phyloP scores from a whole-genome alignment of 495 filamentous ascomycete species.

The Penicillium simplicissimum region DNA sequence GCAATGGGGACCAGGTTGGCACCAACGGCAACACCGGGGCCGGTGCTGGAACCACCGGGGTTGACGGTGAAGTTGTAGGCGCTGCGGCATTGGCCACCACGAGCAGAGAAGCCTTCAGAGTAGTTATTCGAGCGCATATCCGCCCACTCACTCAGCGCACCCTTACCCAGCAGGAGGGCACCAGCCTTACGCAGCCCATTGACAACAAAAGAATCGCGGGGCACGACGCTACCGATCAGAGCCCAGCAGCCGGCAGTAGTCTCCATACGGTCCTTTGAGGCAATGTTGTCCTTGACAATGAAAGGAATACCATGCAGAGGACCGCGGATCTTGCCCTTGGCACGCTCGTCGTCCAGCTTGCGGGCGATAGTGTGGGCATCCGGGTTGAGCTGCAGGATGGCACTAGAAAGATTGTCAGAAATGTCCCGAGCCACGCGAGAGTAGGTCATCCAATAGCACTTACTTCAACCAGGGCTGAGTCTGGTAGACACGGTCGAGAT shows the following conservation, averaged over 20 bases:
- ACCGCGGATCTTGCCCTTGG: slow-evolving; percentile 52
- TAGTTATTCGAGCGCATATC: slow-evolving; percentile 71
- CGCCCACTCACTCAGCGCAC: slow-evolving; percentile 72
- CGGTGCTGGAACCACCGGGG: slow-evolving; percentile 65
- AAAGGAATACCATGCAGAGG: slow-evolving; percentile 73
- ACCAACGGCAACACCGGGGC: slow-evolving; percentile 61
- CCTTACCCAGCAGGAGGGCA: slow-evolving; percentile 68
- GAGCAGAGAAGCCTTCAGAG: slow-evolving; percentile 65
- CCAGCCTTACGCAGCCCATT: slow-evolving; percentile 61
- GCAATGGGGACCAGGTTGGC: slow-evolving; percentile 63
- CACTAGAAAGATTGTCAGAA: slow-evolving; percentile 27
- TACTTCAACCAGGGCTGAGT: slow-evolving; percentile 61
- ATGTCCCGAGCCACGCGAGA: background rate
- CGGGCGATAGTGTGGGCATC: slow-evolving; percentile 60
- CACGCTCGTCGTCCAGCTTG: slow-evolving; percentile 59
- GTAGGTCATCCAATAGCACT: slow-evolving; percentile 4
- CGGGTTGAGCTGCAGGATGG: slow-evolving; percentile 63
- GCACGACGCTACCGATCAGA: slow-evolving; percentile 63
- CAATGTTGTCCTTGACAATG: slow-evolving; percentile 76
- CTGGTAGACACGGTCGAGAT: slow-evolving; percentile 54
- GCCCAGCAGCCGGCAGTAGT: slow-evolving; percentile 62
- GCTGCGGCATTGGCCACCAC: slow-evolving; percentile 65
- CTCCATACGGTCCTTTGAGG: slow-evolving; percentile 67
- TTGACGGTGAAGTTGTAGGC: slow-evolving; percentile 71
- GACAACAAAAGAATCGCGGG: slow-evolving; percentile 65